Base-by-base conservation (phyloP, 78 protist species). In the Dictyostelium citrinum region DNA sequence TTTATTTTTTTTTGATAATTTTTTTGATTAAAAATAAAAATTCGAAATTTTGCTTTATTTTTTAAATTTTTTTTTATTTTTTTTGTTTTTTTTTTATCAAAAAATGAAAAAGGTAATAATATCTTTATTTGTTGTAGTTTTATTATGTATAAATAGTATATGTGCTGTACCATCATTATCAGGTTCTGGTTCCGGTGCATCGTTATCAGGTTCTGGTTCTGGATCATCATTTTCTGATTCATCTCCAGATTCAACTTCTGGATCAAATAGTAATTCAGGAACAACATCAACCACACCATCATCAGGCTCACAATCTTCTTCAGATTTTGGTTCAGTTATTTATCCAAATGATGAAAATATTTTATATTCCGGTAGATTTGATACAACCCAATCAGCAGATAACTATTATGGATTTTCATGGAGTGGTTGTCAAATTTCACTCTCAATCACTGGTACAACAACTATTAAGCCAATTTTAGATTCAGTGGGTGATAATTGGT, bases 311-410 rank as follows among this genome's bases (percentile, higher is more conserved):
- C 39, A 24, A 12, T 29, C 76, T 24, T 68, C 76, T 14, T 68
- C 76, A 68, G 71, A 61, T 61, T 8, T n/a, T 7, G 81, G n/a
- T n/a, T 27, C 60, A 37, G 0, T 80, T 9, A 55, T 80, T 45
- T 14, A 22, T 29, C 70, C 72, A 7, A 14, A 17, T 20, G 29
- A 80, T 80, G 46, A 24, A 16, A n/a, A 80, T 37, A 35, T 80
- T 45, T 55, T 33, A 31, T 80, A 80, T 55, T 17, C 33, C 2
- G 84, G 84, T 20, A 80, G 84, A 58, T 17, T 80, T 17, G 84
- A 49, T 55, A 80, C 37, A 20, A 49, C n/a, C 10, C 60, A 80
- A 46, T 11, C 37, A 17, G 2, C 22, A 17, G 72, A 64, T 64
- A 55, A 55, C 27, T 29, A 55, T 16, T 80, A 80, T 80, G 24